These are phyloP conservation scores for Colletotrichum cereale DNA, from an alignment of 2,329 filamentous ascomycete species.

Conservation along the genomic window DNA sequence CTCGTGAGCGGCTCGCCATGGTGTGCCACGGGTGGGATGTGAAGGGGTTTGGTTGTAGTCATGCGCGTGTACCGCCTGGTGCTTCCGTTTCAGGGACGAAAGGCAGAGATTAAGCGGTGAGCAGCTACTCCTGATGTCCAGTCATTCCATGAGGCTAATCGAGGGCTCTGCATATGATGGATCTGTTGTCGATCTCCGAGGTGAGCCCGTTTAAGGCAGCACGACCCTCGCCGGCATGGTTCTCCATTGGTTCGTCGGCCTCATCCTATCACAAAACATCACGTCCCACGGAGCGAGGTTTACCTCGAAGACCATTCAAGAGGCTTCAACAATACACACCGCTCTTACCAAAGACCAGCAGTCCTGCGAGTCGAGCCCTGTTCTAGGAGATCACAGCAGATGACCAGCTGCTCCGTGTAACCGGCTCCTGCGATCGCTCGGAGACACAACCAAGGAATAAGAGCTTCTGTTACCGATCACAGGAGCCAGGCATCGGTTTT, in stretches of 20 bases:
- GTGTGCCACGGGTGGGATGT: not conserved
- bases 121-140: not conserved
- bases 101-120: constrained; percentile 11
- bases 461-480: constrained; percentile 4
- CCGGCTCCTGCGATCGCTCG: not conserved
- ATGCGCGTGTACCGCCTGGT: too few species aligned
- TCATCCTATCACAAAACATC: not conserved
- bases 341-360: not conserved
- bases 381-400: not conserved
- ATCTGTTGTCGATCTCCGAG: constrained; percentile 25
- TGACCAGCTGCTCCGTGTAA: constrained; percentile 10
- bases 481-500: not conserved
- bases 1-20: not conserved
- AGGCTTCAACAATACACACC: not conserved
- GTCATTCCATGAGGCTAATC: not conserved
- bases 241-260: constrained; percentile 2
- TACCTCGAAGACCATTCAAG: not conserved
- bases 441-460: not conserved
- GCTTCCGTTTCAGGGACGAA: not conserved
- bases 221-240: not conserved
- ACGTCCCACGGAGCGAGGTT: not conserved
- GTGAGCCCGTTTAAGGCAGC: constrained; percentile 17
- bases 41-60: not conserved
- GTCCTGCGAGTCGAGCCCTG: too few species aligned
- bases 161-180: not conserved